Conservation (phyloP, 106 monocot species). For the Gastrodia elata region DNA sequence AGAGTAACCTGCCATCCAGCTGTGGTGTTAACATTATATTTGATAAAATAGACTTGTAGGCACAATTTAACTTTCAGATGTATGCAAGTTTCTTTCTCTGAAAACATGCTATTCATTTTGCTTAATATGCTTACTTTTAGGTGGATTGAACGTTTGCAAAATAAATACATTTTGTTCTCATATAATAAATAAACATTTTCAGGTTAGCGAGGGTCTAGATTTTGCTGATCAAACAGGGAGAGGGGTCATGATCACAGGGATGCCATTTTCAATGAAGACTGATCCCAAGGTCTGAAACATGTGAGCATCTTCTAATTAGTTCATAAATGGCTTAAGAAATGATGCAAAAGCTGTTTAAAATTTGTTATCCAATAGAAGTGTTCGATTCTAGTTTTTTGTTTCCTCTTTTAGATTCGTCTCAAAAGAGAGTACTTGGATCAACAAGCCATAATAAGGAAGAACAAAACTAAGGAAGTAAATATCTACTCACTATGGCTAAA, state of each 20-base stretch:
- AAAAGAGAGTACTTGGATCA: constrained; percentile 93
- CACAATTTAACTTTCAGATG: not conserved
- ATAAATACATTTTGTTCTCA: not conserved
- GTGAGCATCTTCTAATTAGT: not conserved
- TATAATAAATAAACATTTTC: not conserved
- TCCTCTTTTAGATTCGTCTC: constrained; percentile 61
- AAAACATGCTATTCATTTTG: not conserved
- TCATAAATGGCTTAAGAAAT: not conserved
- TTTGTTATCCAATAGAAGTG: not conserved
- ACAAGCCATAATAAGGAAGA: constrained; percentile 37
- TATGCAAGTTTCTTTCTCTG: not conserved
- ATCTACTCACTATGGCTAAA: not conserved
- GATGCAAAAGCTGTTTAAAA: not conserved
- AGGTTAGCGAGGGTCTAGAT: constrained; percentile 99
- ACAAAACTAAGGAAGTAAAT: constrained; percentile 39
- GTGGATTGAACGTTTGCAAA: not conserved
- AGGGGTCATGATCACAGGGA: constrained; percentile 89
- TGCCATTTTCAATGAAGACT: constrained; percentile 74
- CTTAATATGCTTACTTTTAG: too few species aligned
- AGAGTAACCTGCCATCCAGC: too few species aligned
- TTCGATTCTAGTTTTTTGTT: not conserved
- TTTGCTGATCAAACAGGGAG: constrained; percentile 94
- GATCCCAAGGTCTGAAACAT: constrained; percentile 77
- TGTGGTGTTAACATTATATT: not conserved
- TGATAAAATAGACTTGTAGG: not conserved